Base-by-base conservation (phyloP, 1,284 basidiomycete genomes). In the Clitocybe nebularis region DNA sequence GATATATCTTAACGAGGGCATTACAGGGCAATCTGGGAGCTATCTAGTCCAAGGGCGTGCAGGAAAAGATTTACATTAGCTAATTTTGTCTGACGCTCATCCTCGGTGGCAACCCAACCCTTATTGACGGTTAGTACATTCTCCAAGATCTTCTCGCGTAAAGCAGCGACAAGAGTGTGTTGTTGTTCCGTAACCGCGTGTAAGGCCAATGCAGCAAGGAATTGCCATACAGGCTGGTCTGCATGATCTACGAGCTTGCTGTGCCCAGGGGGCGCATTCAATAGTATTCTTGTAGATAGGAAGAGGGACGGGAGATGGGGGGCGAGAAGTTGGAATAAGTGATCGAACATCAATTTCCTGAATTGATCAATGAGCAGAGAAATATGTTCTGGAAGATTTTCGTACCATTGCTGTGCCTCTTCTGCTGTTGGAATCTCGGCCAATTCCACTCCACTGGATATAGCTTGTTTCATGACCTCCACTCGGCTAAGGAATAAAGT, bases 401-500 rank as follows among this genome's bases (percentile, higher is more conserved):
- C 74, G 26, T 59, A 90, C 93, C 95, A 98, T 70, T 93, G 85
- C 42, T 87, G 77, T 39, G 86, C 69, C 53, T 97, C 94, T 43
- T 84, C 84, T 1, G 76, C 56, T 1, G 83, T 74, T 10, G 86
- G 79, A 14, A 74, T 55, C 24, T 83, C 77, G 17, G 72, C 62
- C 21, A 72, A 46, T 26, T 84, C 81, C 0, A 69, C 61, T 10
- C 66, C 68, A 30, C 68, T 71, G 4, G 67, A 65, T 48, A 82
- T 72, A 11, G 70, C 76, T 56, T 94, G 88, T 58, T 91, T 89
- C 53, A 99, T 81, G 19, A 89, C 79, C 62, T 95, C 93, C 8
- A 93, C 94, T 32, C 93, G 83, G 47, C 89, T 94, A 44, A 99
- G 71, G 61, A 99, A 87, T 38, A 96, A 75, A 0, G 94, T 99